These are phyloP conservation scores for Bullera alba DNA, from an alignment of 768 basidiomycete species.

Conservation along the genomic window DNA sequence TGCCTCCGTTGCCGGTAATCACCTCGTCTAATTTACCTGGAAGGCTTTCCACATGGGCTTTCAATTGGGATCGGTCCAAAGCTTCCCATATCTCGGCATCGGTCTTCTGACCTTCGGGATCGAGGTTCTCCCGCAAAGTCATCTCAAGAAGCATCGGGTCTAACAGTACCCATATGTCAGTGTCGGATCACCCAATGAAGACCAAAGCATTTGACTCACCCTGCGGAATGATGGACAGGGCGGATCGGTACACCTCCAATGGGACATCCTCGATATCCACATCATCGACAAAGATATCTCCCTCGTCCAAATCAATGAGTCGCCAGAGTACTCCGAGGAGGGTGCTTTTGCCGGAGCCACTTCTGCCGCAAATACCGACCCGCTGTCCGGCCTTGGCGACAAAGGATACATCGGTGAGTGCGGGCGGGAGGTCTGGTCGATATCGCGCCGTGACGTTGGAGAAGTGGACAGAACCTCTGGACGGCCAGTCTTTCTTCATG, in stretches of 20 bases:
- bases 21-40: slow-evolving; percentile 17
- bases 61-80: slow-evolving; percentile 7
- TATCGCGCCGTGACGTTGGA: slow-evolving; percentile 11
- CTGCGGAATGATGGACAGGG: slow-evolving; percentile 13
- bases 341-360: slow-evolving; percentile 28
- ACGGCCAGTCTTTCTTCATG: slow-evolving; percentile 9
- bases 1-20: slow-evolving; percentile 13
- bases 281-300: slow-evolving; percentile 17
- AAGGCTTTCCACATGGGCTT: slow-evolving; percentile 6
- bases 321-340: slow-evolving; percentile 23
- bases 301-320: slow-evolving; percentile 10
- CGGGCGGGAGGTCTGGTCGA: slow-evolving; percentile 10
- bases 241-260: slow-evolving; percentile 9
- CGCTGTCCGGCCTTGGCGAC: slow-evolving; percentile 12
- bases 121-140: slow-evolving; percentile 24
- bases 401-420: slow-evolving; percentile 12
- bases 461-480: slow-evolving; percentile 10
- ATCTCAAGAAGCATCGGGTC: slow-evolving; percentile 13
- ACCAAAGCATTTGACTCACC: slow-evolving; percentile 8
- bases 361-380: slow-evolving; percentile 27
- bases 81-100: slow-evolving; percentile 26
- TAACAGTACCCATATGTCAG: background rate
- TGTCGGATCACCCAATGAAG: background rate
- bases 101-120: slow-evolving; percentile 12
- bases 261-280: slow-evolving; percentile 10